Base-by-base conservation (phyloP, 306 rosid genomes). In the Lathyrus sativus region DNA sequence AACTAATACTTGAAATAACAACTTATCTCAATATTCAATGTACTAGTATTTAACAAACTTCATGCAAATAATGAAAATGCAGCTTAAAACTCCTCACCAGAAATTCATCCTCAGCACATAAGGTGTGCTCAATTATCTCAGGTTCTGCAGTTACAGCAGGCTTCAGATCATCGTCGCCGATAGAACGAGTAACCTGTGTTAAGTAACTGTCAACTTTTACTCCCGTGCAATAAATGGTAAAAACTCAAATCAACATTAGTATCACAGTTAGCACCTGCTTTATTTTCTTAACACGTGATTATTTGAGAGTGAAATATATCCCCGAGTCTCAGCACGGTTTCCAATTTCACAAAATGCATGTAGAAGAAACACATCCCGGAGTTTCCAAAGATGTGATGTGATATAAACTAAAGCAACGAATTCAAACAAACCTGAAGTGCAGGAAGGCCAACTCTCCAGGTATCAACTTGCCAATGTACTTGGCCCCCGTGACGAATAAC, bases 131-230 rank as follows among this genome's bases (percentile, higher is more conserved):
- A 10, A 83, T 88, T 61, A 90, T 85, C 80, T 93, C 96, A 9
- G 98, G 97, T 79, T 93, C 96, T 56, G 98, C 98, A 5, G 96
- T 93, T 60, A 93, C 98, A 70, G 91, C 89, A 54, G 98, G 97
- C 86, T 90, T 90, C 59, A 90, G 82, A 75, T 93, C 98, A 57
- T 88, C 95, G 4, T 93, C 98, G 7, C 98, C 98, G 38, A 90
- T 88, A 41, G 98, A 93, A 55, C 97, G 96, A 58, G 98, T 93
- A 22, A 93, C 98, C 97, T 91, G 78, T 79, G 57, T 29, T 26
- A 22, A 26, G 17, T 15, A 31, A 72, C 7, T 2, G 42, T 39
- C 6, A 0, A 28, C 10, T 69, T 73, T 61, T 68, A 68, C 42
- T 67, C 4, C 58, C 19, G 48, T 28, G 60, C 61, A 38, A 55